A percentile compares a stretch with the other conserved stretches of the same genome.
Conservation (phyloP, 2,329 filamentous ascomycete genomes). For the Neophaeococcomyces mojaviensis region DNA sequence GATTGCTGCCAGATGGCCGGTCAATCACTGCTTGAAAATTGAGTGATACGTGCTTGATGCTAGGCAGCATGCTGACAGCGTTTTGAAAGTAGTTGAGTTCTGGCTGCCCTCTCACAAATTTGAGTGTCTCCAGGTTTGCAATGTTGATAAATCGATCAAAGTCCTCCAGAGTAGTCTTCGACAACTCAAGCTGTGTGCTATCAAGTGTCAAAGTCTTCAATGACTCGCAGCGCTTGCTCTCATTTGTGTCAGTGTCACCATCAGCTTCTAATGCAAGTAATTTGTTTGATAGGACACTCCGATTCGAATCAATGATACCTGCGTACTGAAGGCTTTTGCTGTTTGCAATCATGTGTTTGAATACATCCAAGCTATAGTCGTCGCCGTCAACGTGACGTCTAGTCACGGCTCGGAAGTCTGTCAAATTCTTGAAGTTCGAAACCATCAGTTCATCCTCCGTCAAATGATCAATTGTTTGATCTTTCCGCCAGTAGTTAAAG, state of each 20-base stretch:
- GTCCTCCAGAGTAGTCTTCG: constrained; percentile 1
- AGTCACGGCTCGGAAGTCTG: neutral
- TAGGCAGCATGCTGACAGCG: constrained; percentile 8
- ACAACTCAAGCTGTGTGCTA: neutral
- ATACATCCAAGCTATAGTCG: constrained; percentile 3
- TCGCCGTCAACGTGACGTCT: neutral
- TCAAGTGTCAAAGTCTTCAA: constrained; percentile 7
- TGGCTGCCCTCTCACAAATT: constrained; percentile 5
- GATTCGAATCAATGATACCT: neutral
- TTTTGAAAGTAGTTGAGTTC: constrained; percentile 6
- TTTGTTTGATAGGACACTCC: neutral
- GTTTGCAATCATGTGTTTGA: constrained; percentile 3
- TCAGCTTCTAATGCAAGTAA: neutral
- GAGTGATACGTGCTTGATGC: constrained; percentile 8
- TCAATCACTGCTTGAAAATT: constrained; percentile 1
- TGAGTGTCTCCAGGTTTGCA: constrained; percentile 1
- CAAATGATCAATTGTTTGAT: neutral
- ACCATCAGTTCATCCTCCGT: neutral
- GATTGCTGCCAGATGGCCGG: no score
- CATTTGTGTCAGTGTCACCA: neutral
- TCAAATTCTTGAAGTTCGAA: constrained; percentile 1
- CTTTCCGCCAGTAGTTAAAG: neutral
- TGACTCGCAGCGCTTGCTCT: neutral
- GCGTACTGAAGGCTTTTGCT: constrained; percentile 2
- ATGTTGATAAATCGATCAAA: constrained; percentile 1